A percentile compares a stretch with the other conserved stretches of the same genome.
Conservation (phyloP, 2,329 filamentous ascomycete species). For the Xylariales sp. region DNA sequence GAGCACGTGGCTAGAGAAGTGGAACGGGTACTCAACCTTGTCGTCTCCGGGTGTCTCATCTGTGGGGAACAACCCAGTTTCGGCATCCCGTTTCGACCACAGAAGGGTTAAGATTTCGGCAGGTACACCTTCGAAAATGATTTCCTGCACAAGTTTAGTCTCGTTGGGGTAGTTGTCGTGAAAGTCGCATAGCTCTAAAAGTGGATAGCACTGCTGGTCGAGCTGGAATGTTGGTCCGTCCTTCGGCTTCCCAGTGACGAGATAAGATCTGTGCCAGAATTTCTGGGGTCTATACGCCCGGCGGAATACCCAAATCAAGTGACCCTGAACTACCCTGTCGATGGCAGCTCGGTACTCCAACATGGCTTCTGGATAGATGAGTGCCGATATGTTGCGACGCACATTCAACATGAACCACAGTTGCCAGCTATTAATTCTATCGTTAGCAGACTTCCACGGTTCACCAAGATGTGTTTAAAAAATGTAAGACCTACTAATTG, state of each 20-base stretch:
- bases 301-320: slow-evolving; percentile 14
- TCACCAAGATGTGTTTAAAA: not conserved
- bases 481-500: slow-evolving; percentile 9
- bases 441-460: not conserved
- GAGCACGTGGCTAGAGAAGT: slow-evolving; percentile 15
- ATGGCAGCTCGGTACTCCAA: slow-evolving; percentile 1
- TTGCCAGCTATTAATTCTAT: slow-evolving; percentile 9
- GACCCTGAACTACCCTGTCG: slow-evolving; percentile 1
- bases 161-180: slow-evolving; percentile 6
- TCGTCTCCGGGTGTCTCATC: slow-evolving; percentile 16
- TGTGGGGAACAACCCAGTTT: slow-evolving; percentile 9
- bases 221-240: slow-evolving; percentile 14
- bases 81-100: slow-evolving; percentile 1
- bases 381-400: not conserved
- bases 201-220: slow-evolving; percentile 17
- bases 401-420: slow-evolving; percentile 10
- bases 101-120: slow-evolving; percentile 9
- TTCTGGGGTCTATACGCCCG: slow-evolving; percentile 6
- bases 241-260: slow-evolving; percentile 14
- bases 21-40: slow-evolving; percentile 10
- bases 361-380: not conserved
- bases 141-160: slow-evolving; percentile 1
- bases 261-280: slow-evolving; percentile 16
- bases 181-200: slow-evolving; percentile 16
- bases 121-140: slow-evolving; percentile 7